Conservation (phyloP, 1,284 basidiomycete species). For the Taiwanofungus camphoratus region DNA sequence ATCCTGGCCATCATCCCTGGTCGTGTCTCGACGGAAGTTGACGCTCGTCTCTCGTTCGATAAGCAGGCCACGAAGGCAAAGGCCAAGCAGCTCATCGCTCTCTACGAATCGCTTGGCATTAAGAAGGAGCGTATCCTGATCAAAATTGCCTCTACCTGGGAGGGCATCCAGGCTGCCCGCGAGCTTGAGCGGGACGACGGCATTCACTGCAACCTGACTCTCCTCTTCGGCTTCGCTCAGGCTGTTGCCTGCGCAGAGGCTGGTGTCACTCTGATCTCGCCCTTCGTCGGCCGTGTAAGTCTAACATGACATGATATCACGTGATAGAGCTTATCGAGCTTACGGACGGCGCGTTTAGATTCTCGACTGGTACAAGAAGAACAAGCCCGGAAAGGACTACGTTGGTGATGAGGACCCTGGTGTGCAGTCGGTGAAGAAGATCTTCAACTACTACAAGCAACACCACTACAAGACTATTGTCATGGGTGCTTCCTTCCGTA, state of each 20-base stretch:
- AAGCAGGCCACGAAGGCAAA: slow-evolving; percentile 89
- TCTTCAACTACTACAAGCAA: slow-evolving; percentile 99
- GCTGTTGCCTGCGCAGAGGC: slow-evolving; percentile 99
- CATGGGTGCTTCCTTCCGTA: slow-evolving; percentile 99
- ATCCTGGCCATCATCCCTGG: slow-evolving; percentile 96
- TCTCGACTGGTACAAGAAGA: slow-evolving; percentile 96
- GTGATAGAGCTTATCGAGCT: slow-evolving; percentile 1
- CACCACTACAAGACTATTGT: slow-evolving; percentile 98
- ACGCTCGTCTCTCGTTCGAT: slow-evolving; percentile 95
- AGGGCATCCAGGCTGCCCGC: slow-evolving; percentile 98
- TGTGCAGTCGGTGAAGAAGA: slow-evolving; percentile 91
- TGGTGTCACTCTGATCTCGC: slow-evolving; percentile 96
- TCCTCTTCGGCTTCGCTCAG: slow-evolving; percentile 97
- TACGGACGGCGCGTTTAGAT: slow-evolving; percentile 56
- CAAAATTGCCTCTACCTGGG: slow-evolving; percentile 99
- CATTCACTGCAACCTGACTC: slow-evolving; percentile 99
- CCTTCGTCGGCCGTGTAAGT: slow-evolving; percentile 94
- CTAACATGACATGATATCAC: slow-evolving; percentile 11
- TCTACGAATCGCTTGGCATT: slow-evolving; percentile 91
- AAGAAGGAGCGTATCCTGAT: slow-evolving; percentile 92
- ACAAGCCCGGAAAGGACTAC: slow-evolving; percentile 75
- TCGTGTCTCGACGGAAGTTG: slow-evolving; percentile 98
- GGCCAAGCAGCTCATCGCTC: slow-evolving; percentile 89
- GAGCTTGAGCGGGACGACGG: slow-evolving; percentile 89
- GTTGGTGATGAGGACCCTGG: slow-evolving; percentile 92